Evolutionary conservation across 176 grass and related monocot species (phyloP), one percentile per base, ranked within the genome.

Genomic region (Carex cristatella): DNA sequence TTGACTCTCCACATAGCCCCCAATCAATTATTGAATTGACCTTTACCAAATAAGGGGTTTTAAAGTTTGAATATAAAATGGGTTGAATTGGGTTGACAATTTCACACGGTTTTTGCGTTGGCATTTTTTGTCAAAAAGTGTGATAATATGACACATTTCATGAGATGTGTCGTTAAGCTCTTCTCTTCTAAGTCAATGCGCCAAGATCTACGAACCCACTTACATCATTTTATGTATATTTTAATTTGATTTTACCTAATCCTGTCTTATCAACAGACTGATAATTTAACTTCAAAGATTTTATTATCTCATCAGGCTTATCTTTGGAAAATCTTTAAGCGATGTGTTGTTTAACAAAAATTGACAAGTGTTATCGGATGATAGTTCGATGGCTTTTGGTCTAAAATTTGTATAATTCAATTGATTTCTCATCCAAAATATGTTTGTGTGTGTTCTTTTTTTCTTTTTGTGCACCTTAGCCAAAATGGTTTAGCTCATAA

Each of bases 21-120:
- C 61, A 82, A 82, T 82, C 79, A 82, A 82, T 82, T 65, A 63
- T 46, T 30, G 61, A 82, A 82, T 82, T 82, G 79, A 82, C 79
- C 60, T 82, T 82, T 82, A 82, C 79, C 79, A 82, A 62, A 40
- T 44, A 40, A 65, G 60, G 2, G 32, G 3, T 61, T 15, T 65
- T 42, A 64, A 65, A 81, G 40, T 81, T 64, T 82, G 79, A 65
- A 81, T 81, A 82, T 51, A 82, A 65, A 82, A 82, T 81, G 79
- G 58, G 55, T 64, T 64, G 79, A 79, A 59, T 56, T 62, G 38
- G 35, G 38, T 61, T 64, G 61, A 82, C 79, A 65, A 65, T 44
- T 65, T 82, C 4, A 65, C 79, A 65, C 79, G 58, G 79, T 81
- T 65, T 81, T 61, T 42, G 79, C 10, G 10, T 65, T 81, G 51